phyloP scores from a whole-genome alignment of 2,329 filamentous ascomycete genomes.

The Aulographum hederae region DNA sequence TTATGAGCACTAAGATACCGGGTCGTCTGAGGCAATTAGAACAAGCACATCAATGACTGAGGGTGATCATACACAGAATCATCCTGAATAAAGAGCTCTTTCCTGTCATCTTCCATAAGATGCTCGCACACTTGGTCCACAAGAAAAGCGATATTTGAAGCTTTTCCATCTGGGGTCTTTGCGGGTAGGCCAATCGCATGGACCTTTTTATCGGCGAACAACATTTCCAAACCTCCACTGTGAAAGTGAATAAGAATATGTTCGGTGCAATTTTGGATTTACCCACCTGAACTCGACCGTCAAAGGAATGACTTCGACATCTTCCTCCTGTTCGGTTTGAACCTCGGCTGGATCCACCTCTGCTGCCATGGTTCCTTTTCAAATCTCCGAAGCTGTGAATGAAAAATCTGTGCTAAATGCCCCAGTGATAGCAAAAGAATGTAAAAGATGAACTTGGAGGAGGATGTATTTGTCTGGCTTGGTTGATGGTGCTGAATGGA shows the following conservation, averaged over 20 bases:
- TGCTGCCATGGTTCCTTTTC: no score
- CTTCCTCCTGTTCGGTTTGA: no score
- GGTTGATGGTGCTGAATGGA: no score
- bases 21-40: constrained; percentile 47
- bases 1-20: constrained; percentile 89
- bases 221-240: constrained; percentile 79
- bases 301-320: constrained; percentile 30
- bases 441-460: no score
- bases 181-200: constrained; percentile 53
- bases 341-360: no score
- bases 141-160: constrained; percentile 55
- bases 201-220: constrained; percentile 69
- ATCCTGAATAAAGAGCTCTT: constrained; percentile 80
- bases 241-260: constrained; percentile 7
- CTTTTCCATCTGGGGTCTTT: constrained; percentile 37
- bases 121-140: constrained; percentile 64
- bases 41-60: background rate
- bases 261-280: constrained; percentile 2
- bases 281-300: constrained; percentile 58
- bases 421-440: no score
- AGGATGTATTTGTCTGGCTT: no score
- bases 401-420: no score
- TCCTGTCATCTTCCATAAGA: constrained; percentile 68
- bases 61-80: constrained; percentile 56
- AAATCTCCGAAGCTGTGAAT: no score